phyloP scores from a whole-genome alignment of 2,329 filamentous ascomycete species.

The Zymoseptoria ardabiliae region DNA sequence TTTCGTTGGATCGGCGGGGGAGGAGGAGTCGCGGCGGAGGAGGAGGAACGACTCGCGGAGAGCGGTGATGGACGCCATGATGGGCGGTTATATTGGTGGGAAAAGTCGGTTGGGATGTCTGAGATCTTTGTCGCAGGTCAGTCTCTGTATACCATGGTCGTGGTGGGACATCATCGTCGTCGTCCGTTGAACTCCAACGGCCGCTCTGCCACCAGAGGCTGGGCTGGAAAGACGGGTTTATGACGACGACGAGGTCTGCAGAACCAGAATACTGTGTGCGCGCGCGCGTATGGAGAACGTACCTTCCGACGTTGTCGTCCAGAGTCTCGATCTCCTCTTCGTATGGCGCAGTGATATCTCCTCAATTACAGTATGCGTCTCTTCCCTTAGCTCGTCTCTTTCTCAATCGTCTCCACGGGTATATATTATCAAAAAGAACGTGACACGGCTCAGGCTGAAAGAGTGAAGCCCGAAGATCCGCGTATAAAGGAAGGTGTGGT shows the following conservation, averaged over 20 bases:
- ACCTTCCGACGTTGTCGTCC: not conserved
- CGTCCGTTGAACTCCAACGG: conserved; percentile 32
- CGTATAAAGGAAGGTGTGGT: not conserved
- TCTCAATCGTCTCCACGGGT: not conserved
- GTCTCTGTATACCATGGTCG: not conserved
- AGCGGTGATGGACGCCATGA: not conserved
- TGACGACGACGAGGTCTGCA: not conserved
- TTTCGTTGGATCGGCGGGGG: not conserved
- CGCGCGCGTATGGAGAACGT: conserved; percentile 54
- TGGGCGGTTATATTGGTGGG: not conserved
- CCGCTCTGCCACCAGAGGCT: conserved; percentile 54
- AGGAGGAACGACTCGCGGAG: not conserved
- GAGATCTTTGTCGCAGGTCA: not conserved
- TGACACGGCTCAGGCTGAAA: not conserved
- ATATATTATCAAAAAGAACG: not conserved
- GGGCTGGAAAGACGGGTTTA: not conserved
- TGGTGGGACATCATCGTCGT: not conserved
- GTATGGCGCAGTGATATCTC: not conserved
- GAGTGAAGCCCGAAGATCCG: not conserved
- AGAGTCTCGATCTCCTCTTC: not conserved
- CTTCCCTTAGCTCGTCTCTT: not conserved
- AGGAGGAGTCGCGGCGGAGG: not conserved
- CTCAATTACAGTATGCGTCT: not conserved
- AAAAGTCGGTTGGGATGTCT: not conserved
- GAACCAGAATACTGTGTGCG: not conserved